Conservation (phyloP, 768 basidiomycete species). For the Mycena sanguinolenta region DNA sequence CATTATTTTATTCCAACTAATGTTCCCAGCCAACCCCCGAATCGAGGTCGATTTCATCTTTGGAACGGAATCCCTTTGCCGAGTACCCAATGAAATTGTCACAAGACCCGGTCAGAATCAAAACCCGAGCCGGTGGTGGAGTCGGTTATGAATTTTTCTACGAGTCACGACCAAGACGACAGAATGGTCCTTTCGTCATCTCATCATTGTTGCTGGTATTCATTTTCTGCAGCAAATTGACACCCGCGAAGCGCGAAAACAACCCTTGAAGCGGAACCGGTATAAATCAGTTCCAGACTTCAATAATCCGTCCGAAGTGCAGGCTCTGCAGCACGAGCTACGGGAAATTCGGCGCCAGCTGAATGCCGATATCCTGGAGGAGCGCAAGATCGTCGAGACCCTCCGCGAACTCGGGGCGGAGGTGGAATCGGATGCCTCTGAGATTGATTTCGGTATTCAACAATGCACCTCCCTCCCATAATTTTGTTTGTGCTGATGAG, state of each 20-base stretch:
- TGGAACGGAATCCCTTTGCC: neutral
- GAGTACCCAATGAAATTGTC: neutral
- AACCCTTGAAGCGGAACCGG: slow-evolving; percentile 6
- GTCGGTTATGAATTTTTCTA: neutral
- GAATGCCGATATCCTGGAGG: slow-evolving; percentile 39
- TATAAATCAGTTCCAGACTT: neutral
- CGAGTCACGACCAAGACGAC: neutral
- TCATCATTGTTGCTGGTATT: neutral
- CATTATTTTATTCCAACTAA: neutral
- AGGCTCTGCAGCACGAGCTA: slow-evolving; percentile 42
- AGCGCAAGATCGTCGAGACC: slow-evolving; percentile 41
- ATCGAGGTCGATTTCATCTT: neutral
- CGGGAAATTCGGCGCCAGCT: slow-evolving; percentile 44
- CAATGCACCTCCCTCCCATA: neutral
- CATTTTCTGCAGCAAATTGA: slow-evolving; percentile 14
- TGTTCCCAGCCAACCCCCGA: neutral
- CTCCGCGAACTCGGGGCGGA: slow-evolving; percentile 33
- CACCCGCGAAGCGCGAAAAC: neutral
- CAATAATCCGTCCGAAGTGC: neutral
- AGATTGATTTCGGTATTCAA: slow-evolving; percentile 23
- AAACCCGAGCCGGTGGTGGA: slow-evolving; percentile 20
- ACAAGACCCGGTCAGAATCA: slow-evolving; percentile 2
- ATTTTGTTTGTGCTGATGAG: neutral
- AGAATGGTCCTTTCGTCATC: neutral
- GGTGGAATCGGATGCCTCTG: neutral